Evolutionary conservation across 2,329 filamentous ascomycete species (phyloP).

Genomic region (Phialemonium atrogriseum): DNA sequence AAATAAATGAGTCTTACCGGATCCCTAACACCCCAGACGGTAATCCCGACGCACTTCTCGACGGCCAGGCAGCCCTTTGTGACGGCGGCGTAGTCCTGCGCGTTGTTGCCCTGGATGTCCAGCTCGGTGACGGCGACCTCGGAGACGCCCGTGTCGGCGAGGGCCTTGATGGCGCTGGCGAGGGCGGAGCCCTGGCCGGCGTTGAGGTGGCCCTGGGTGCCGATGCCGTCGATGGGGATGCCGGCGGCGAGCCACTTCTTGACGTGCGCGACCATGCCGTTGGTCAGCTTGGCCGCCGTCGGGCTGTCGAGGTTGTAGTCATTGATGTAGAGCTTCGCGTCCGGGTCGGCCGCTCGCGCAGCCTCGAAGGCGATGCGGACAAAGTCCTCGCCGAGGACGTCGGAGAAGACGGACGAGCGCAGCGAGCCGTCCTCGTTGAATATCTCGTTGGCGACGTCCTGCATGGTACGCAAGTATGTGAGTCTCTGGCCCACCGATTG

Average conservation of each 20-base stretch:
- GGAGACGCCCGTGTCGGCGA: conserved; percentile 38
- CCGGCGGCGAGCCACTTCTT: conserved; percentile 55
- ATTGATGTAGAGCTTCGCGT: conserved; percentile 67
- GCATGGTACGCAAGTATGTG: neutral
- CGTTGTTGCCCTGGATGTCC: conserved; percentile 51
- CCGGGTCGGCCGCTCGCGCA: conserved; percentile 57
- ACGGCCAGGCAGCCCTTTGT: conserved; percentile 50
- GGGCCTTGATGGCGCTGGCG: conserved; percentile 39
- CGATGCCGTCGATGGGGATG: conserved; percentile 58
- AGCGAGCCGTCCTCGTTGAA: conserved; percentile 53
- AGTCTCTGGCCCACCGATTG: neutral
- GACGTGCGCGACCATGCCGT: conserved; percentile 48
- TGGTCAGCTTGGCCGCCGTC: conserved; percentile 46
- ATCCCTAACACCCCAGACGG: conserved; percentile 50
- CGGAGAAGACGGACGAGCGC: conserved; percentile 55
- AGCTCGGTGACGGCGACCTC: conserved; percentile 61
- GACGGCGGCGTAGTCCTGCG: conserved; percentile 50
- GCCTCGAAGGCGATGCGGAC: conserved; percentile 62
- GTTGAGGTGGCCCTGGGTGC: conserved; percentile 47
- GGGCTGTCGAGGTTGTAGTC: conserved; percentile 61
- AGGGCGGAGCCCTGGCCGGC: conserved; percentile 34
- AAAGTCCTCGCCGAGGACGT: conserved; percentile 62
- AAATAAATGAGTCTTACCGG: conserved; percentile 21
- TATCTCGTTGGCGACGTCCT: conserved; percentile 59
- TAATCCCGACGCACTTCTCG: conserved; percentile 55